Conservation (phyloP, 495 filamentous ascomycete species). For the Trichoderma orchidacearum region DNA sequence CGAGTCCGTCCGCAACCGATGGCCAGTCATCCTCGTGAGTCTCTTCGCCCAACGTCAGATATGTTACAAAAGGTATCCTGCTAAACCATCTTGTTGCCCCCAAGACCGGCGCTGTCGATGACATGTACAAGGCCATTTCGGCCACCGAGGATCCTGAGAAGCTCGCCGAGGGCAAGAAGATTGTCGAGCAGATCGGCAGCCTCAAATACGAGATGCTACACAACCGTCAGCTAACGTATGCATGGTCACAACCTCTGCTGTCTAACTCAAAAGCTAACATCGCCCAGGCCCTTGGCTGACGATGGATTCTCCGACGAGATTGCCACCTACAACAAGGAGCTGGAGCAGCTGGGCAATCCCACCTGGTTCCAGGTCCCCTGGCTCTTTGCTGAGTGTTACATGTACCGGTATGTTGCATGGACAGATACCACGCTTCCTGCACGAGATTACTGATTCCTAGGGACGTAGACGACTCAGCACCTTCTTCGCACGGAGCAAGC, state of each 20-base stretch:
- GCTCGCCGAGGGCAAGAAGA: conserved; percentile 67
- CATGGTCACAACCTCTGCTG: conserved; percentile 1
- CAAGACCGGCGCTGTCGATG: conserved; percentile 89
- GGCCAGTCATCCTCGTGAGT: conserved; percentile 83
- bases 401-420: conserved; percentile 50
- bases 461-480: conserved; percentile 55
- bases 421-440: background rate
- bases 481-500: conserved; percentile 58
- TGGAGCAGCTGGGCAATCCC: conserved; percentile 58
- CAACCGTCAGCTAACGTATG: conserved; percentile 67
- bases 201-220: conserved; percentile 96
- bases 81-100: background rate
- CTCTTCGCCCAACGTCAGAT: background rate
- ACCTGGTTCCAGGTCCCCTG: conserved; percentile 76
- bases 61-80: background rate
- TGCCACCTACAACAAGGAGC: conserved; percentile 69
- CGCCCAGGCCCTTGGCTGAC: conserved; percentile 57
- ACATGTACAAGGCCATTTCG: conserved; percentile 66
- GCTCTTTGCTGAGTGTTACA: conserved; percentile 89
- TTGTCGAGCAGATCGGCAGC: conserved; percentile 63
- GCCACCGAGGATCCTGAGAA: conserved; percentile 47
- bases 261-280: conserved; percentile 1
- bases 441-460: background rate
- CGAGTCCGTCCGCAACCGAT: conserved; percentile 67
- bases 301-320: conserved; percentile 64